Base-by-base conservation (phyloP, 345 rosid species). In the Hibiscus trionum region DNA sequence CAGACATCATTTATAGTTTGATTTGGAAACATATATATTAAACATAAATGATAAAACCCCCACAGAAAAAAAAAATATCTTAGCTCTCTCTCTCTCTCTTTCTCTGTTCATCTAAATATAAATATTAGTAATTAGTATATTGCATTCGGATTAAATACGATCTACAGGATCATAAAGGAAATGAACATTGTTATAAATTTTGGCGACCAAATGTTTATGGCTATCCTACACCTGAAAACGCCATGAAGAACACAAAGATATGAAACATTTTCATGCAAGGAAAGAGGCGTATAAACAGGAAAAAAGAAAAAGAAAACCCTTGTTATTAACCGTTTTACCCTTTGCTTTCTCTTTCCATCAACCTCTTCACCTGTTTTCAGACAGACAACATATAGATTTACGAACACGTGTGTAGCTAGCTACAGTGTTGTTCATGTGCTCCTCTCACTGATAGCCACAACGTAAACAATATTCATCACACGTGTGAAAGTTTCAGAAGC, bases 381-480 rank as follows among this genome's bases (percentile, higher is more conserved):
- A 71, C 59, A 61, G 73, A 58, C 77, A 72, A 75, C 64, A 70
- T 11, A 71, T 65, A 56, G 37, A 71, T 72, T 31, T 72, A 29
- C 57, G 71, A 67, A 78, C 82, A 74, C 80, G 82, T 80, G 79
- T 80, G 67, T 70, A 11, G 31, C 68, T 37, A 39, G 44, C 67
- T 26, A 35, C 68, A 72, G 75, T 74, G 37, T 71, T 61, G 60
- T 58, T 79, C 84, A 79, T 78, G 79, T 79, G 69, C 74, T 61
- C 35, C 75, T 52, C 61, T 57, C 14, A 39, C 58, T 27, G 52
- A 63, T 53, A 70, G 59, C 75, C 77, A 62, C 63, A 59, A 67
- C 73, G 47, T 24, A 49, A 61, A 49, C 71, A 68, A 79, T 50
- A 79, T 84, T 84, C 83, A 64, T 26, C 62, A 47, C 84, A 79